Base-by-base conservation (phyloP, 139 green algal genomes). In the Micractinium sp. region DNA sequence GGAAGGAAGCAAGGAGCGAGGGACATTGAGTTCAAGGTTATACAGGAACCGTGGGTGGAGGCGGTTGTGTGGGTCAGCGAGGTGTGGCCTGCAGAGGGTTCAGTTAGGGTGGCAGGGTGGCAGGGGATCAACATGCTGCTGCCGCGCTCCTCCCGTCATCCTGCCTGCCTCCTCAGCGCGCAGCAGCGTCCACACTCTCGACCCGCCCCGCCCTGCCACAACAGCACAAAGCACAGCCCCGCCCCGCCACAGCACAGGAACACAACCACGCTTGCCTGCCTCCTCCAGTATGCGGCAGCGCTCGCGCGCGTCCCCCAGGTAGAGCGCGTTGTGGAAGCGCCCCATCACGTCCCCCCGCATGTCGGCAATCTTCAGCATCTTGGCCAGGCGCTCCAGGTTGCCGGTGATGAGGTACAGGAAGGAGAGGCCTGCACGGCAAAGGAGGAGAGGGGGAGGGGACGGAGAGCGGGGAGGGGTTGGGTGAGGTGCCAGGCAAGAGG, bases 401-500 rank as follows among this genome's bases (percentile, higher is more conserved):
- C 98, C 98, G 14, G 97, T 99, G 93, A 99, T 98, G 89, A 99
- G 96, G 93, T 99, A 99, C 89, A 99, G 94, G 95, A 99, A 99
- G 22, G 94, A 96, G n/a, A 99, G 96, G 81, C 97, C 86, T 89
- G 86, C 86, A 39, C 2, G 47, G 47, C 7, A 56, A 56, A 9
- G 47, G 5, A 9, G 47, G 47, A 56, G 47, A 56, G 47, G 47
- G 5, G 47, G 47, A 9, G 47, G 5, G 47, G 47, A 75, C 3
- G 33, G 13, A n/a, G 36, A 0, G 27, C 71, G 5, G 14, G 18
- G 36, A 5, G 29, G 1, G 71, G 71, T n/a, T 15, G 9, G n/a
- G 23, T 33, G 67, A 33, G 19, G 63, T 71, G 63, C 14, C 63
- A 25, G 22, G 20, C 19, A 56, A 9, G 47, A 56, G 47, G 47